Base-by-base conservation (phyloP, 192 early-diverging fungal genomes). In the Coemansia asiatica region DNA sequence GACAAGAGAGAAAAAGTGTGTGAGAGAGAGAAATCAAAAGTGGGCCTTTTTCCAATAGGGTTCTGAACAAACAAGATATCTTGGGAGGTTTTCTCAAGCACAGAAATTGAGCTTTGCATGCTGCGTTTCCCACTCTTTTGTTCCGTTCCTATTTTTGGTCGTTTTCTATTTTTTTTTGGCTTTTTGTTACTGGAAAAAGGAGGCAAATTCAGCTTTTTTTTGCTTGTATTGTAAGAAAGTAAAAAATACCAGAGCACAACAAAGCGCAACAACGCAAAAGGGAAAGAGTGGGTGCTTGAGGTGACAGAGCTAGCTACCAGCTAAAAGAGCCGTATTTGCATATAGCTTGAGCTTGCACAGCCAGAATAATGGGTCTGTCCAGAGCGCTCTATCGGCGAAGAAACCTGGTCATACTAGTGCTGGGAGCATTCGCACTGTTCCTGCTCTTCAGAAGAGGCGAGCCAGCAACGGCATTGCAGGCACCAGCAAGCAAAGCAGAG, bases 331-430 rank as follows among this genome's bases (percentile, higher is more conserved):
- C 21, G 48, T 6, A 22, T 25, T 12, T 51, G 50, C 28, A 57
- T 57, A 35, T 19, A 29, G 56, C 27, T 4, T 4, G 56, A 33
- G 28, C 19, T n/a, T 19, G 21, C 28, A 56, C 7, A 0, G 8
- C 2, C 16, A 31, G 8, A 36, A 40, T 7, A 13, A 60, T 60
- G 58, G 23, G 58, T 8, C 19, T 60, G 7, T 60, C 58, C 35
- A 60, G 40, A 23, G 58, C 58, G 58, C 58, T 60, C 16, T 60
- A 60, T 22, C 58, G 58, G 58, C 58, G 58, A 29, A 29, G 58
- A 40, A 35, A 21, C 38, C 38, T 60, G 22, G 58, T 60, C 3
- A 60, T 60, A 25, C 36, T 44, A 4, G 19, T 60, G 0, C 38
- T 60, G 19, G 58, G 36, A 7, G 21, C 19, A n/a, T 60, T 60